phyloP scores from a whole-genome alignment of 257 asterid genomes.

The Solanum phureja region DNA sequence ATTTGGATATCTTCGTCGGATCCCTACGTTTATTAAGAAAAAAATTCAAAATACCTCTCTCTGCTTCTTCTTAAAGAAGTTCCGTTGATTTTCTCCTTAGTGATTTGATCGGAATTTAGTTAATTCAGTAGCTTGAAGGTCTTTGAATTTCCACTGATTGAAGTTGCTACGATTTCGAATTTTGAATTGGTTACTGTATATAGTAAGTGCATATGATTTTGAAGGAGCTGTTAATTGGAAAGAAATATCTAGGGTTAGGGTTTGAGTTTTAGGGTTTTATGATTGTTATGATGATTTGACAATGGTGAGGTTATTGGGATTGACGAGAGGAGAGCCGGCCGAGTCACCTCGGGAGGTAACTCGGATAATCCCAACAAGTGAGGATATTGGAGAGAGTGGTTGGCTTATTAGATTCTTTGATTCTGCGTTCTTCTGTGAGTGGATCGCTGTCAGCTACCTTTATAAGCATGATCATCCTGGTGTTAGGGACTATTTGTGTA shows the following conservation, averaged over 20 bases:
- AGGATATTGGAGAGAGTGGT: constrained; percentile 76
- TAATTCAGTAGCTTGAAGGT: background rate
- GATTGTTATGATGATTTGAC: constrained; percentile 37
- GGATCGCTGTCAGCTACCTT: constrained; percentile 96
- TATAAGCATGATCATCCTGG: constrained; percentile 91
- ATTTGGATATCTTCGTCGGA: background rate
- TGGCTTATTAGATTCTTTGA: constrained; percentile 88
- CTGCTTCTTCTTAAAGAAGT: background rate
- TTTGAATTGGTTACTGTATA: background rate
- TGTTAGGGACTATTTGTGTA: constrained; percentile 82
- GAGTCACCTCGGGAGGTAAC: constrained; percentile 92
- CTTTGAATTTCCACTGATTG: background rate
- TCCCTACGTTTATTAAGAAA: background rate
- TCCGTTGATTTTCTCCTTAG: background rate
- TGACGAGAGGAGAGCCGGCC: constrained; percentile 62
- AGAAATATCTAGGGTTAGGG: background rate
- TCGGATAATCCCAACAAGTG: constrained; percentile 86
- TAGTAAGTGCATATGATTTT: constrained; percentile 12
- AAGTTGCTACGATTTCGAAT: background rate
- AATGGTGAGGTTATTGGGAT: constrained; percentile 76
- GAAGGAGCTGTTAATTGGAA: constrained; percentile 16
- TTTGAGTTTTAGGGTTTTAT: constrained; percentile 30
- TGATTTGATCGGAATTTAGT: background rate
- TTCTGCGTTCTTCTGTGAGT: constrained; percentile 85
- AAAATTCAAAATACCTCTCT: background rate